These are phyloP conservation scores for Aplosporella prunicola DNA, from an alignment of 2,329 filamentous ascomycete genomes.

Conservation along the genomic window DNA sequence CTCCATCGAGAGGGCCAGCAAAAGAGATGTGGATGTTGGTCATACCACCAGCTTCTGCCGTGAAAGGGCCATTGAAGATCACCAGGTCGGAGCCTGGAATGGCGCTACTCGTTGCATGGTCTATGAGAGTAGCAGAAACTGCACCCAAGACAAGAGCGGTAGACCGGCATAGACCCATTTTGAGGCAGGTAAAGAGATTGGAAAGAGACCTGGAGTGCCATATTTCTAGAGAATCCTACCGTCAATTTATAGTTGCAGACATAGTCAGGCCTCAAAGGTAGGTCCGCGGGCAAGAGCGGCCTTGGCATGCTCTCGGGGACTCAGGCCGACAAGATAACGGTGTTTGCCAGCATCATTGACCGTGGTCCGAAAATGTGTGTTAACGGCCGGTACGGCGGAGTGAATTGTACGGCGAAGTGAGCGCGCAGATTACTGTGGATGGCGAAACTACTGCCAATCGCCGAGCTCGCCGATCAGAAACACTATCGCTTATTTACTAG, in stretches of 20 bases:
- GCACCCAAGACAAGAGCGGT: constrained; percentile 1
- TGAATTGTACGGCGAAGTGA: too few species aligned
- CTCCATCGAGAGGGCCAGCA: constrained; percentile 14
- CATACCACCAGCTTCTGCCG: constrained; percentile 13
- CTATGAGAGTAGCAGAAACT: not conserved
- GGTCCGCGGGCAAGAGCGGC: constrained; percentile 1
- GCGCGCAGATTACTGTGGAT: too few species aligned
- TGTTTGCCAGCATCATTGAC: too few species aligned
- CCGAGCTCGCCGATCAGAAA: too few species aligned
- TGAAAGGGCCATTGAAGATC: constrained; percentile 13
- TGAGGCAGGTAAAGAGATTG: not conserved
- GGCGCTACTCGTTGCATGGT: constrained; percentile 1
- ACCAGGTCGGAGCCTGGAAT: constrained; percentile 6
- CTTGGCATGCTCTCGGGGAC: constrained; percentile 5
- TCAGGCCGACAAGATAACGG: constrained; percentile 9
- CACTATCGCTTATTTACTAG: too few species aligned
- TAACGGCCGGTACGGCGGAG: too few species aligned
- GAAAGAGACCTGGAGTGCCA: not conserved
- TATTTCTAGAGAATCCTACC: not conserved
- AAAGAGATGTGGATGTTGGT: constrained; percentile 18
- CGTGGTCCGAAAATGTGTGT: too few species aligned
- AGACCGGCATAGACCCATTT: constrained; percentile 5
- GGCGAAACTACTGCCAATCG: too few species aligned
- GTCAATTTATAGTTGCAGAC: not conserved
- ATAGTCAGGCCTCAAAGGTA: not conserved